A percentile compares a stretch with the other conserved stretches of the same genome.
These are phyloP conservation scores for Exophiala aquamarina DNA, from an alignment of 2,329 filamentous ascomycete species.

Conservation along the genomic window DNA sequence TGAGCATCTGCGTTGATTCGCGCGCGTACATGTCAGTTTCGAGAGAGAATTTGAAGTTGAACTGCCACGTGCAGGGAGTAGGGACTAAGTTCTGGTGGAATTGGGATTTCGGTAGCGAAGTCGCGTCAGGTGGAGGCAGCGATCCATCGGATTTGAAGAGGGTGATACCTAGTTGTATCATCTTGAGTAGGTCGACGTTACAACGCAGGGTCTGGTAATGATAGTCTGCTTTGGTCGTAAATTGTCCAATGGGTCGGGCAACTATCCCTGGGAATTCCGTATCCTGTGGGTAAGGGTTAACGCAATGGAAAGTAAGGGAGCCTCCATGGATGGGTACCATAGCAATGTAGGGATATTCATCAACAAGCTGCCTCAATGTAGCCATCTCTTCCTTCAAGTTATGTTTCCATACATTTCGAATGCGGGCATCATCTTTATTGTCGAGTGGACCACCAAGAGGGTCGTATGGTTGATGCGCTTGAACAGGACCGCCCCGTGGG, in stretches of 20 bases:
- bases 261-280: constrained; percentile 99
- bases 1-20: constrained; percentile 86
- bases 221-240: constrained; percentile 93
- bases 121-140: constrained; percentile 66
- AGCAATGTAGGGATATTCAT: constrained; percentile 92
- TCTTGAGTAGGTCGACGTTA: constrained; percentile 95
- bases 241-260: constrained; percentile 89
- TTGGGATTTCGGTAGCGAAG: constrained; percentile 53
- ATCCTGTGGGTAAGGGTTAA: constrained; percentile 59
- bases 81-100: constrained; percentile 45
- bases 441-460: constrained; percentile 17
- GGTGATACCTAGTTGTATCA: constrained; percentile 94
- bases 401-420: constrained; percentile 94
- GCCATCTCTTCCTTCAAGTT: constrained; percentile 92
- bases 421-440: constrained; percentile 66
- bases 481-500: constrained; percentile 68
- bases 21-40: constrained; percentile 98
- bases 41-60: constrained; percentile 96
- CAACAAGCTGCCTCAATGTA: constrained; percentile 75
- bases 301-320: background rate
- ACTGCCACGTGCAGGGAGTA: constrained; percentile 93
- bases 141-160: constrained; percentile 91
- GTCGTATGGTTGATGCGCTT: constrained; percentile 53
- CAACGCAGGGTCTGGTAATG: constrained; percentile 97
- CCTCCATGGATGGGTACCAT: constrained; percentile 67